Evolutionary conservation across 164 flowering plant genomes (phyloP).

Genomic region (Nelumbo lutea): DNA sequence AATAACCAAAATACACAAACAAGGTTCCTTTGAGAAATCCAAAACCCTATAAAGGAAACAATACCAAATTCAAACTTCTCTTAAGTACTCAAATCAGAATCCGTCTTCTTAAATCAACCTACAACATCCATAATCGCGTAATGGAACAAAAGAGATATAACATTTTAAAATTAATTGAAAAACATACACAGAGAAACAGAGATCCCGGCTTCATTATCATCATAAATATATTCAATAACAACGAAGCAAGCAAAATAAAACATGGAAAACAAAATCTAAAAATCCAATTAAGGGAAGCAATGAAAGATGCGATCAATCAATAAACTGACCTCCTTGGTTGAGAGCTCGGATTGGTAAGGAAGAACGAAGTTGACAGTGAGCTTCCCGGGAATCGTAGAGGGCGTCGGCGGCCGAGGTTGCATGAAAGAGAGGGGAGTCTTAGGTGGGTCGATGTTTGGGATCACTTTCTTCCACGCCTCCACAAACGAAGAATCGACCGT

Average conservation of each 20-base stretch:
- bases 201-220: neutral
- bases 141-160: neutral
- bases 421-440: slow-evolving; percentile 40
- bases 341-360: slow-evolving; percentile 60
- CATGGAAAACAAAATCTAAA: neutral
- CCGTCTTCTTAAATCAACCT: neutral
- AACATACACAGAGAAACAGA: neutral
- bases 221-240: neutral
- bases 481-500: slow-evolving; percentile 18
- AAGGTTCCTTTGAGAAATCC: neutral
- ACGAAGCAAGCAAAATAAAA: neutral
- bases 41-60: neutral
- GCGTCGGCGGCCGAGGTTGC: slow-evolving; percentile 45
- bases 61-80: neutral
- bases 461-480: slow-evolving; percentile 33
- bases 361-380: slow-evolving; percentile 82
- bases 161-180: neutral
- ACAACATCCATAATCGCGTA: neutral
- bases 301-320: neutral
- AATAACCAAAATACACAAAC: neutral
- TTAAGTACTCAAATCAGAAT: neutral
- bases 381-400: slow-evolving; percentile 63
- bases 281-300: neutral
- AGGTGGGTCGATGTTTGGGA: slow-evolving; percentile 41
- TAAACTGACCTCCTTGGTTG: slow-evolving; percentile 54